Percentiles rank a stretch among this genome's conserved stretches.
Evolutionary conservation across 2,329 filamentous ascomycete genomes (phyloP).

Genomic region (Teratosphaeria destructans): DNA sequence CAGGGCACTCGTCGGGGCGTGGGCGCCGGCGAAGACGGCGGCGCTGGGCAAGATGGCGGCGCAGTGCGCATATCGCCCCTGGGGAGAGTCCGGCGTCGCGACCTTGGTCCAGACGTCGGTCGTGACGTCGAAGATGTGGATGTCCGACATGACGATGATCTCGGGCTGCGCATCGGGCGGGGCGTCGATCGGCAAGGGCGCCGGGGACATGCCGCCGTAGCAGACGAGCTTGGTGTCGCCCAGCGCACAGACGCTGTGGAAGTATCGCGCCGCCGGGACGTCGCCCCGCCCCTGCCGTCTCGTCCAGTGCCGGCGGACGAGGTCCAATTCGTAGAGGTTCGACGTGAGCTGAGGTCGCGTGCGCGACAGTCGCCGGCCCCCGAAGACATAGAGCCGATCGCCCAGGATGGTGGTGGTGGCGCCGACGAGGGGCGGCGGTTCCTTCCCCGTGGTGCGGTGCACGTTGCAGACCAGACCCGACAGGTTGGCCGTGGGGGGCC

Average conservation of each 20-base stretch:
- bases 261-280: conserved; percentile 83
- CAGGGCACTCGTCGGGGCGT: conserved; percentile 73
- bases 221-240: conserved; percentile 95
- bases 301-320: conserved; percentile 85
- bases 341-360: conserved; percentile 76
- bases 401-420: conserved; percentile 91
- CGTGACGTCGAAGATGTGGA: conserved; percentile 85
- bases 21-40: conserved; percentile 73
- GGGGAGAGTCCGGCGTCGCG: conserved; percentile 61
- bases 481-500: conserved; percentile 34
- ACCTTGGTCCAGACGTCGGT: conserved; percentile 79
- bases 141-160: conserved; percentile 94
- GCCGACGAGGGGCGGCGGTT: conserved; percentile 84
- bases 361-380: conserved; percentile 75
- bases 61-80: conserved; percentile 93
- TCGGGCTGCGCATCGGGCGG: conserved; percentile 52
- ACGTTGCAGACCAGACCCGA: conserved; percentile 61
- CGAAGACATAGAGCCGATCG: conserved; percentile 95
- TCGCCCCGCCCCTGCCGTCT: conserved; percentile 79
- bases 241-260: conserved; percentile 88
- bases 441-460: conserved; percentile 74
- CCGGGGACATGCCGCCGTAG: conserved; percentile 94
- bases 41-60: conserved; percentile 84
- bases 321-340: conserved; percentile 85
- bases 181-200: conserved; percentile 40